Conservation (phyloP, 1,284 basidiomycete genomes). For the Sporisorium reilianum region DNA sequence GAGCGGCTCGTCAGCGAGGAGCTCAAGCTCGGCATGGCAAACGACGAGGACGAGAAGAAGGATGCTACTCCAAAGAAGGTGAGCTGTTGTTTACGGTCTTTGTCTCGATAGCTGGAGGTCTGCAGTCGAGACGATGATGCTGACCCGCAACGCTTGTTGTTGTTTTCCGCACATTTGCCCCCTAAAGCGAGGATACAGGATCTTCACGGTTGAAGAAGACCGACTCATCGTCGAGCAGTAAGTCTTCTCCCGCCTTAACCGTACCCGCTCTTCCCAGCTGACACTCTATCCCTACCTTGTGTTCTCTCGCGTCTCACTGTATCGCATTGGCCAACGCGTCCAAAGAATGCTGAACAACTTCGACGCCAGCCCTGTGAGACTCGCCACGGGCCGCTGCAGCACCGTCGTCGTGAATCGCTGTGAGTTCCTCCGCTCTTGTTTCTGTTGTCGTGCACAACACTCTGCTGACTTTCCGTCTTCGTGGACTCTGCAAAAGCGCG, state of each 20-base stretch:
- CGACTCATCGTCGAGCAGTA: constrained; percentile 20
- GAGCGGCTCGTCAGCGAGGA: constrained; percentile 2
- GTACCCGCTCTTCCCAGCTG: no score
- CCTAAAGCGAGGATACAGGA: not conserved
- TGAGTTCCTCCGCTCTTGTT: not conserved
- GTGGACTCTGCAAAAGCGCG: not conserved
- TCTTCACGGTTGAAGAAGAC: constrained; percentile 18
- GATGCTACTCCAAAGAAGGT: constrained; percentile 1
- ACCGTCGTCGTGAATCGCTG: constrained; percentile 1
- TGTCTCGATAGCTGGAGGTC: no score
- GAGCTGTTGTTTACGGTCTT: not conserved
- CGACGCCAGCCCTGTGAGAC: not conserved
- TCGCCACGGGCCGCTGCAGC: not conserved
- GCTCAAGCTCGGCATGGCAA: not conserved
- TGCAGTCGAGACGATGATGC: not conserved
- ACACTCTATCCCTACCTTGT: not conserved
- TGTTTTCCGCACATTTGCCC: not conserved
- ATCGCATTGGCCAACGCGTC: no score
- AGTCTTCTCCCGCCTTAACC: not conserved
- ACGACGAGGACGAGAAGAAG: not conserved
- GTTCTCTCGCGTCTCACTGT: no score
- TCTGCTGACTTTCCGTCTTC: not conserved
- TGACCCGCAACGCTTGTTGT: not conserved
- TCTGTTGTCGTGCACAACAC: not conserved
- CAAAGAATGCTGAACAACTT: constrained; percentile 1